Percentiles rank a stretch among this genome's conserved stretches.
These are phyloP conservation scores for Aphanomyces astaci DNA, from an alignment of 352 stramenopile genomes.

Conservation along the genomic window DNA sequence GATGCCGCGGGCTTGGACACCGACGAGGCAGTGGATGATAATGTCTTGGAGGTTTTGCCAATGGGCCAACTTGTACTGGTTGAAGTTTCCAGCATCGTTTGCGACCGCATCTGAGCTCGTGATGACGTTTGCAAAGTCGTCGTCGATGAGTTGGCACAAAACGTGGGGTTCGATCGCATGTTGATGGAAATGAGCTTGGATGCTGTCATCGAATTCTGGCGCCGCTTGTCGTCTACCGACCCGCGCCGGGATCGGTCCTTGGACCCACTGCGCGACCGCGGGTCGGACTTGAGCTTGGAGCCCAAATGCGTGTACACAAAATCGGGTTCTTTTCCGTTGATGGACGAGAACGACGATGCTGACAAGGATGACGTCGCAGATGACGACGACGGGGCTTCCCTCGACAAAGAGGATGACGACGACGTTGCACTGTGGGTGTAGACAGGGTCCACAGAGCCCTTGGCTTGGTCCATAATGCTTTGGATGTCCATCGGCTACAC, in stretches of 20 bases:
- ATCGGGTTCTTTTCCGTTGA: constrained; percentile 12
- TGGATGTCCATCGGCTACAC: constrained; percentile 14
- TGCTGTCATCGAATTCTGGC: constrained; percentile 4
- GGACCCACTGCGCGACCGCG: not conserved
- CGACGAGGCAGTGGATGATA: not conserved
- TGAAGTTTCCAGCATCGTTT: constrained; percentile 10
- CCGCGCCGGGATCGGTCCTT: not conserved
- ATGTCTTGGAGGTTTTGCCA: not conserved
- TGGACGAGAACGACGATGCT: not conserved
- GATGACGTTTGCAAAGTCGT: not conserved
- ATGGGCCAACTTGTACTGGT: not conserved
- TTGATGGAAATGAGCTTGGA: constrained; percentile 20
- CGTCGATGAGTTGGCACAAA: not conserved
- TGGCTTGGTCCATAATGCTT: constrained; percentile 22
- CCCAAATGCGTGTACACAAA: constrained; percentile 21
- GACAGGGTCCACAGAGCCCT: constrained; percentile 3
- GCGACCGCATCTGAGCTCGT: not conserved
- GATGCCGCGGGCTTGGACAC: not conserved
- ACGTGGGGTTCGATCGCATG: not conserved
- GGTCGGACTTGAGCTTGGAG: constrained; percentile 14
- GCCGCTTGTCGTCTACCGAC: not conserved
- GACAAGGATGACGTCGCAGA: not conserved
- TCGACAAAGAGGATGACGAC: no score
- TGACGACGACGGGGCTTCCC: no score
- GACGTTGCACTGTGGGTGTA: not conserved